Conservation (phyloP, 2,329 filamentous ascomycete genomes). For the Calonectria hawksworthii region DNA sequence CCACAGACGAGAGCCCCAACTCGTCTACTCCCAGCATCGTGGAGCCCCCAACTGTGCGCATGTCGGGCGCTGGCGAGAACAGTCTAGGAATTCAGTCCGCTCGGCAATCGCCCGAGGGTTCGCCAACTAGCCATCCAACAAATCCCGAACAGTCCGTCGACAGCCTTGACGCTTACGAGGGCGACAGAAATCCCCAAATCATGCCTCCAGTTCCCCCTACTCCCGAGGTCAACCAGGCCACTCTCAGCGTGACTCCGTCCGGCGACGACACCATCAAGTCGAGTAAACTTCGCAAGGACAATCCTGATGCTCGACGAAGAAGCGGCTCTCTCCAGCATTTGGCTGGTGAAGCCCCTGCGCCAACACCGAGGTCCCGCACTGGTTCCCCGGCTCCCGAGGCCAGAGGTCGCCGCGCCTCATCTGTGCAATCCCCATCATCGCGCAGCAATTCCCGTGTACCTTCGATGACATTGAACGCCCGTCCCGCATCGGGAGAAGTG, state of each 20-base stretch:
- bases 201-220: constrained; percentile 48
- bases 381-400: constrained; percentile 53
- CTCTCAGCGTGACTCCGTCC: constrained; percentile 33
- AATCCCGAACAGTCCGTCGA: constrained; percentile 31
- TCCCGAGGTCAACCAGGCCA: constrained; percentile 43
- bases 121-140: constrained; percentile 32
- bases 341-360: constrained; percentile 30
- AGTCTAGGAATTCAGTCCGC: constrained; percentile 30
- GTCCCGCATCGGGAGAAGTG: constrained; percentile 46
- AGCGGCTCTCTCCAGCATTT: constrained; percentile 51
- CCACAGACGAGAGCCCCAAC: constrained; percentile 43
- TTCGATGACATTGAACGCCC: constrained; percentile 48
- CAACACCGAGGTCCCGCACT: constrained; percentile 42
- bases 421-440: constrained; percentile 57
- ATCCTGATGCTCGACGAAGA: constrained; percentile 46
- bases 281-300: constrained; percentile 51
- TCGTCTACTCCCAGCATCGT: constrained; percentile 42
- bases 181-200: constrained; percentile 44
- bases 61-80: constrained; percentile 38
- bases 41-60: constrained; percentile 37
- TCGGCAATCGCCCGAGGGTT: constrained; percentile 24
- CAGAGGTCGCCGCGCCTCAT: constrained; percentile 61
- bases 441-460: constrained; percentile 52
- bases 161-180: constrained; percentile 39
- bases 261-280: constrained; percentile 37